Evolutionary conservation across 2,329 filamentous ascomycete genomes (phyloP).

Genomic region (Alternaria sp.): DNA sequence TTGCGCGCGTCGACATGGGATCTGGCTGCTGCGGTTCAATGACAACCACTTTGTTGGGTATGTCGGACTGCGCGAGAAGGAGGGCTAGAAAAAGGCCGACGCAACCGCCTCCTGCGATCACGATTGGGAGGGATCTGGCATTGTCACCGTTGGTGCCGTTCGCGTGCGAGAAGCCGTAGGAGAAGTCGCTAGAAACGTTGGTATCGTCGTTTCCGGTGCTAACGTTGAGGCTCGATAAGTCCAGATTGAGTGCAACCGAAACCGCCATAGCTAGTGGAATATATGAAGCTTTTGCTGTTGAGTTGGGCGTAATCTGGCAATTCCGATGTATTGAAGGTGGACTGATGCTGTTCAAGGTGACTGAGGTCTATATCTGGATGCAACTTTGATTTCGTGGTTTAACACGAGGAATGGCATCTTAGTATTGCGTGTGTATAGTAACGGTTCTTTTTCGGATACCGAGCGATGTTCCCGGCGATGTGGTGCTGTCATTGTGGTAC

Average conservation of each 20-base stretch:
- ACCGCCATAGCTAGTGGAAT: neutral
- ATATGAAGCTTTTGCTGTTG: neutral
- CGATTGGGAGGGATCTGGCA: constrained; percentile 28
- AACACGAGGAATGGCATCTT: neutral
- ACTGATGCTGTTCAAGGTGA: neutral
- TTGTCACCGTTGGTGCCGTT: neutral
- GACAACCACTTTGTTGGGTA: constrained; percentile 45
- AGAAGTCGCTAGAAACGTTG: neutral
- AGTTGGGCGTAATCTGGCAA: neutral
- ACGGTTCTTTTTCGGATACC: neutral
- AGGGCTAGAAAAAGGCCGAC: constrained; percentile 51
- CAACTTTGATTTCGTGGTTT: neutral
- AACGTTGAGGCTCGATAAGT: neutral
- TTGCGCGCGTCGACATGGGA: constrained; percentile 47
- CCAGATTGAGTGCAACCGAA: neutral
- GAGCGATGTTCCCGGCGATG: neutral
- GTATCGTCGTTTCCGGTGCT: neutral
- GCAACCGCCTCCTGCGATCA: constrained; percentile 51
- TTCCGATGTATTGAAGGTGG: neutral
- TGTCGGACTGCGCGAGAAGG: constrained; percentile 43
- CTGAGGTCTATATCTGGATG: neutral
- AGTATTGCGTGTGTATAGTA: neutral
- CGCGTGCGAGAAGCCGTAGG: neutral
- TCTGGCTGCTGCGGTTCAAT: constrained; percentile 35
- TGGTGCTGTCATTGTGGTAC: constrained; percentile 9